Conservation (phyloP, 1,284 basidiomycete species). For the Rhodotorula mucilaginosa region DNA sequence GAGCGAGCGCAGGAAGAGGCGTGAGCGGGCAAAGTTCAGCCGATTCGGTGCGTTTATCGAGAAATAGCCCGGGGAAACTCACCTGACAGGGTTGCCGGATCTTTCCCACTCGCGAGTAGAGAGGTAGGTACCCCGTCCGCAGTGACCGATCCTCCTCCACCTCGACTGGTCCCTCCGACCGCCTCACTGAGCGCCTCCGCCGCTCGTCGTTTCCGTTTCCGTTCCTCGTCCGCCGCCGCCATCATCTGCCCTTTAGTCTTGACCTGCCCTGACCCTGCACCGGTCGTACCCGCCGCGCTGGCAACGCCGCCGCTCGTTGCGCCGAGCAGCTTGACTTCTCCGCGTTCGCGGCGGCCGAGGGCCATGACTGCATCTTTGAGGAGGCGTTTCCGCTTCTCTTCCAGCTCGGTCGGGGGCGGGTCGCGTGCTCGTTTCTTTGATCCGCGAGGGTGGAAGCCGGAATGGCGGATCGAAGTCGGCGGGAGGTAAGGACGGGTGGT, state of each 20-base stretch:
- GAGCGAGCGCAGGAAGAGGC: not conserved
- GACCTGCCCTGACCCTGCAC: not conserved
- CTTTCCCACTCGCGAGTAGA: not conserved
- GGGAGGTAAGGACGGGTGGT: conserved; percentile 43
- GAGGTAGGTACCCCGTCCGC: conserved; percentile 9
- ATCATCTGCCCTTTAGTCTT: not conserved
- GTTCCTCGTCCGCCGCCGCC: conserved; percentile 13
- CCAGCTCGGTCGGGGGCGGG: not conserved
- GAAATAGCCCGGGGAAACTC: not conserved
- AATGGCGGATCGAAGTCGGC: conserved; percentile 39
- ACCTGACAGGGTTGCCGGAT: not conserved
- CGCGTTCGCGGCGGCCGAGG: conserved; percentile 41
- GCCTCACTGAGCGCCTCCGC: conserved; percentile 39
- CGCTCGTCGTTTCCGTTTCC: conserved; percentile 44
- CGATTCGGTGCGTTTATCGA: not conserved
- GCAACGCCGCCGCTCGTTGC: not conserved
- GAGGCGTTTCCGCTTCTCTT: conserved; percentile 31
- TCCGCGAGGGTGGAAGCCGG: conserved; percentile 43
- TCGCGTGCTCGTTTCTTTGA: conserved; percentile 22
- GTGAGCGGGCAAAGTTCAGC: not conserved
- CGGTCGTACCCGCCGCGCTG: conserved; percentile 9
- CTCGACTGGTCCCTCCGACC: conserved; percentile 30
- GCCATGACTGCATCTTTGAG: conserved; percentile 39
- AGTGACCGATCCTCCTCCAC: conserved; percentile 10
- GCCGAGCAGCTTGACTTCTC: conserved; percentile 39